Conservation (phyloP, 2,329 filamentous ascomycete genomes). For the Epichloe coenophiala region DNA sequence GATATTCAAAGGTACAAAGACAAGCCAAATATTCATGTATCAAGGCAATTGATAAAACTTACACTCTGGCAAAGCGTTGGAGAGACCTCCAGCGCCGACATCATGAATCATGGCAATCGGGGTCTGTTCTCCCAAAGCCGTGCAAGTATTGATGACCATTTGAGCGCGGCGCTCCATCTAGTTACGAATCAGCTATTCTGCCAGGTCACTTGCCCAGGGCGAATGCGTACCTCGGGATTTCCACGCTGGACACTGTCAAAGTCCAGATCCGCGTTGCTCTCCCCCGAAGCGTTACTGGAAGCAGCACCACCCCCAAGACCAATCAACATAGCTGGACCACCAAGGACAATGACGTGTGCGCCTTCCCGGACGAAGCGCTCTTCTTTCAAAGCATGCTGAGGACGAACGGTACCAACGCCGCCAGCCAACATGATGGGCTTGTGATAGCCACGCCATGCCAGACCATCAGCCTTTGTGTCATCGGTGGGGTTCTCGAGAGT, state of each 20-base stretch:
- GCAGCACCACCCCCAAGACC: constrained; percentile 95
- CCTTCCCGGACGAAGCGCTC: constrained; percentile 66
- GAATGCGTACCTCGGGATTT: constrained; percentile 54
- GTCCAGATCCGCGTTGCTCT: constrained; percentile 82
- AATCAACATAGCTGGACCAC: constrained; percentile 94
- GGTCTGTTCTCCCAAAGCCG: constrained; percentile 67
- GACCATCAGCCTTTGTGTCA: constrained; percentile 26
- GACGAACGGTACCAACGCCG: constrained; percentile 82
- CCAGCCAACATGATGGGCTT: constrained; percentile 99
- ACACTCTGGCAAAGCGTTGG: constrained; percentile 63
- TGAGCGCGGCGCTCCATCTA: constrained; percentile 81
- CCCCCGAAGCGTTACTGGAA: constrained; percentile 77
- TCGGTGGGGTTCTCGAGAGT: constrained; percentile 23
- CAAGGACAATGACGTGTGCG: constrained; percentile 84
- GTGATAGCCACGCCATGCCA: constrained; percentile 70
- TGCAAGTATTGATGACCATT: constrained; percentile 94
- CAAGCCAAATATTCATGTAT: not conserved
- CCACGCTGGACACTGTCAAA: constrained; percentile 96
- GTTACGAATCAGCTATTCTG: not conserved
- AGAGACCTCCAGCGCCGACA: constrained; percentile 77
- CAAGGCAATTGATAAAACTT: constrained; percentile 2
- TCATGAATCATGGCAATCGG: constrained; percentile 97
- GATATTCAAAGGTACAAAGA: not conserved
- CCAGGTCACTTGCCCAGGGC: not conserved
- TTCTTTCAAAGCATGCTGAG: constrained; percentile 80